These are phyloP conservation scores for Mycena kentingensis DNA, from an alignment of 768 basidiomycete genomes.

Conservation along the genomic window DNA sequence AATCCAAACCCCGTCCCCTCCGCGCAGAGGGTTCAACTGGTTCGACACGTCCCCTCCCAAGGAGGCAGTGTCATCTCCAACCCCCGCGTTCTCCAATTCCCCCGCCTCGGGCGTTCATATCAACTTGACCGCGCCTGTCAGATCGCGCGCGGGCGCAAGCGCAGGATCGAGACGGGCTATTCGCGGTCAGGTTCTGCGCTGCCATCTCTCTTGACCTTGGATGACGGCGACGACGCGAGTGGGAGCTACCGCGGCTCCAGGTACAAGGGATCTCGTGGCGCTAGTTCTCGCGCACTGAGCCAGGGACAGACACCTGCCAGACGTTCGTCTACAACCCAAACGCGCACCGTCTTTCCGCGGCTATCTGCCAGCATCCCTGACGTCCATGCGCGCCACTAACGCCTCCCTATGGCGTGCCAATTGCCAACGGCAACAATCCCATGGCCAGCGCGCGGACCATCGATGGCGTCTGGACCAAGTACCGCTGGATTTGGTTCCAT, in stretches of 20 bases:
- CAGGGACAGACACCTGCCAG: slow-evolving; percentile 14
- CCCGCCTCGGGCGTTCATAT: slow-evolving; percentile 12
- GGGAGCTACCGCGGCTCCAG: slow-evolving; percentile 6
- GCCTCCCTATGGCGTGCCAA: slow-evolving; percentile 3
- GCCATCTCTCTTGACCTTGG: slow-evolving; percentile 22
- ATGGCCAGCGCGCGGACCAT: neutral
- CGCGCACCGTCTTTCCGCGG: slow-evolving; percentile 19
- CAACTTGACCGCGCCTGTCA: slow-evolving; percentile 21
- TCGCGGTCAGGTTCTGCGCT: slow-evolving; percentile 8
- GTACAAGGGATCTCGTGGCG: slow-evolving; percentile 6
- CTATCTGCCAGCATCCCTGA: slow-evolving; percentile 11
- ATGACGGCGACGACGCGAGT: slow-evolving; percentile 6
- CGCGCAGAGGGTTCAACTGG: neutral
- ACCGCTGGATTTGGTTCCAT: neutral
- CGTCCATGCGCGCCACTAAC: slow-evolving; percentile 8
- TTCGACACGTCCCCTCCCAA: neutral
- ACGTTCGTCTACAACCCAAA: slow-evolving; percentile 11
- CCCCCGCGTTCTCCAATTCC: slow-evolving; percentile 1
- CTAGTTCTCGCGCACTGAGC: neutral
- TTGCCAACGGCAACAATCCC: neutral
- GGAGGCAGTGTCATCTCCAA: neutral
- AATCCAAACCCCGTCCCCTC: neutral
- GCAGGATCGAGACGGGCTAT: slow-evolving; percentile 21
- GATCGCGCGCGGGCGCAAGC: slow-evolving; percentile 22
- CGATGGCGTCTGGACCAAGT: neutral